These are phyloP conservation scores for Populus hybrid DNA, from an alignment of 441 rosid species.

Conservation along the genomic window DNA sequence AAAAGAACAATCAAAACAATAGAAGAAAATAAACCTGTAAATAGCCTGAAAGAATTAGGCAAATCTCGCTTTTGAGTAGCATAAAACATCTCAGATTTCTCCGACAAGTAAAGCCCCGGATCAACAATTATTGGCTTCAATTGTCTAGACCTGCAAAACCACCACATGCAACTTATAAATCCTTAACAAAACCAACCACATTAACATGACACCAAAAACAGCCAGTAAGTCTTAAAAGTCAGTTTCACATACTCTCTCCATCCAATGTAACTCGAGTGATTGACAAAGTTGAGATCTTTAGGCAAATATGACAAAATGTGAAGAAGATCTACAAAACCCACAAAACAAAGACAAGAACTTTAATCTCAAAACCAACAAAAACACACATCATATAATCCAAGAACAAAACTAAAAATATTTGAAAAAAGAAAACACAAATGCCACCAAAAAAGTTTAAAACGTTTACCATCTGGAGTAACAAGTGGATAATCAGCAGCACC, in stretches of 20 bases:
- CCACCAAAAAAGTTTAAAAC: background rate
- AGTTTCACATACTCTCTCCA: conserved; percentile 74
- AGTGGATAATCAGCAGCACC: conserved; percentile 83
- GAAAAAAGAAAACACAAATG: background rate
- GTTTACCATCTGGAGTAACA: conserved; percentile 83
- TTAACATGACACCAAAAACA: background rate
- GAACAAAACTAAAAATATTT: background rate
- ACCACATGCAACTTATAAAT: conserved; percentile 7
- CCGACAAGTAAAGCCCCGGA: conserved; percentile 85
- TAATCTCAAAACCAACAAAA: conserved; percentile 10
- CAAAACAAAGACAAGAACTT: background rate
- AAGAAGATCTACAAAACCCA: conserved; percentile 62
- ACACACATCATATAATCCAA: background rate
- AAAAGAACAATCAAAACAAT: background rate
- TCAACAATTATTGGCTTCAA: conserved; percentile 90
- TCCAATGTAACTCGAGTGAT: conserved; percentile 74
- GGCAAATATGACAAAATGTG: conserved; percentile 76
- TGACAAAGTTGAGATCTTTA: conserved; percentile 67
- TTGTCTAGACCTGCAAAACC: conserved; percentile 55
- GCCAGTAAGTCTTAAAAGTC: background rate
- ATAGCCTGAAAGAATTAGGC: conserved; percentile 74
- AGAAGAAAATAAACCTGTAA: conserved; percentile 55
- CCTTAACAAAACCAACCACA: background rate
- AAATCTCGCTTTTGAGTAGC: conserved; percentile 76
- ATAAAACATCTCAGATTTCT: conserved; percentile 66